phyloP scores from a whole-genome alignment of 2,329 filamentous ascomycete species.

The Verticillium isaacii region DNA sequence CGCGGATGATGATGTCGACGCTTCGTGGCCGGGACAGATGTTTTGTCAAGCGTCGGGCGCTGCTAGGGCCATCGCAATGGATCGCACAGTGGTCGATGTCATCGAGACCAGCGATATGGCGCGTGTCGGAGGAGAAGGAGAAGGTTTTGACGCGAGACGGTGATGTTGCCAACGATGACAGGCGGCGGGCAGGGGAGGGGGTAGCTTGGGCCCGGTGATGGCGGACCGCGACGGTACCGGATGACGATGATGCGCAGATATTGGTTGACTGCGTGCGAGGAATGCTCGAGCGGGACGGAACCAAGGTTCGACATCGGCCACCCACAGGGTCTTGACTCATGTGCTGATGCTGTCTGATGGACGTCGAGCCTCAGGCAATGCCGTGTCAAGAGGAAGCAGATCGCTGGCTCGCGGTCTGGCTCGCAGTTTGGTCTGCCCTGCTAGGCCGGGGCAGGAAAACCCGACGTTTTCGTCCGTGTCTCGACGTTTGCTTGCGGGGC shows the following conservation, averaged over 20 bases:
- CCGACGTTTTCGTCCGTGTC: too few relatives aligned
- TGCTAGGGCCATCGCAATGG: not conserved
- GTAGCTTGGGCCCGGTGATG: not conserved
- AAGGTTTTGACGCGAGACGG: not conserved
- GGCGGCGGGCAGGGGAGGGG: not conserved
- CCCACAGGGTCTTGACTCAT: too few relatives aligned
- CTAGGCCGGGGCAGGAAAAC: too few relatives aligned
- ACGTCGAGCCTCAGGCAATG: too few relatives aligned
- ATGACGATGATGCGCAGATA: not conserved
- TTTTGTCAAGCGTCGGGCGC: not conserved
- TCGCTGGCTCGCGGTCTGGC: too few relatives aligned
- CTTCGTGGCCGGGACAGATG: not conserved
- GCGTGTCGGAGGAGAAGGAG: not conserved
- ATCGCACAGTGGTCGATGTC: not conserved
- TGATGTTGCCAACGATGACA: not conserved
- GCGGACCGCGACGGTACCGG: not conserved
- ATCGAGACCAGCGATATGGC: not conserved
- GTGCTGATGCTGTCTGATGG: too few relatives aligned
- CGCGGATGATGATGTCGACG: not conserved
- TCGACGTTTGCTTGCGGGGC: too few relatives aligned
- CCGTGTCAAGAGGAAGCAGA: too few relatives aligned
- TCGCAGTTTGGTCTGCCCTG: too few relatives aligned
- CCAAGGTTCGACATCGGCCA: too few relatives aligned
- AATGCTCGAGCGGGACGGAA: too few relatives aligned
- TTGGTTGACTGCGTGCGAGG: not conserved